These are phyloP conservation scores for Ceratopteris richardii DNA, from an alignment of 75 land plant species.

Conservation along the genomic window DNA sequence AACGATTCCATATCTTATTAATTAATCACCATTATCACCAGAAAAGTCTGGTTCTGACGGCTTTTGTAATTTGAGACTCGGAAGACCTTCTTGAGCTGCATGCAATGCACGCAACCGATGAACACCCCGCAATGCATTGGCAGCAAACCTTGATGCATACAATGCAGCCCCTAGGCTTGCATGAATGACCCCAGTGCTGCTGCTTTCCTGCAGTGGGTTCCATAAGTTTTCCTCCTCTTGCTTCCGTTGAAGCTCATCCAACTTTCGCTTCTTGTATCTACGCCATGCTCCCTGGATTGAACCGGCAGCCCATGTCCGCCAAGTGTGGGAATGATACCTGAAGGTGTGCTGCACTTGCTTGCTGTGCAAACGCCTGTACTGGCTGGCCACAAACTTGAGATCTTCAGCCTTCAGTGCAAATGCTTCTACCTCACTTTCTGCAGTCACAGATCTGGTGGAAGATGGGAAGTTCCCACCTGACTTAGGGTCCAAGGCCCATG, in stretches of 20 bases:
- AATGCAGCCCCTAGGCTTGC: slow-evolving; percentile 47
- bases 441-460: slow-evolving; percentile 68
- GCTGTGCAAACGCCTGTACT: slow-evolving; percentile 75
- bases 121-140: slow-evolving; percentile 47
- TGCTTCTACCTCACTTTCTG: slow-evolving; percentile 64
- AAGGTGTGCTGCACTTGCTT: slow-evolving; percentile 77
- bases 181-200: slow-evolving; percentile 12
- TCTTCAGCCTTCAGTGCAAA: slow-evolving; percentile 71
- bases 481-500: slow-evolving; percentile 86
- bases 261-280: slow-evolving; percentile 33
- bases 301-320: slow-evolving; percentile 80
- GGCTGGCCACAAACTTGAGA: slow-evolving; percentile 72
- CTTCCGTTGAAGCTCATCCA: slow-evolving; percentile 28
- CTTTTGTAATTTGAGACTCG: slow-evolving; percentile 38
- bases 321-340: slow-evolving; percentile 75
- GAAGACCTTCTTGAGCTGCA: slow-evolving; percentile 1
- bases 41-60: slow-evolving; percentile 65
- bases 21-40: slow-evolving; percentile 33
- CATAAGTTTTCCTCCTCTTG: slow-evolving; percentile 35
- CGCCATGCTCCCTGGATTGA: slow-evolving; percentile 81
- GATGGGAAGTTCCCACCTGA: slow-evolving; percentile 54
- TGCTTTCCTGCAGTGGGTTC: slow-evolving; percentile 11
- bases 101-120: slow-evolving; percentile 19
- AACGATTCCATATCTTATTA: too few species aligned
- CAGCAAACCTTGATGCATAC: slow-evolving; percentile 56